These are phyloP conservation scores for Pyricularia sp. DNA, from an alignment of 2,329 filamentous ascomycete genomes.

Conservation along the genomic window DNA sequence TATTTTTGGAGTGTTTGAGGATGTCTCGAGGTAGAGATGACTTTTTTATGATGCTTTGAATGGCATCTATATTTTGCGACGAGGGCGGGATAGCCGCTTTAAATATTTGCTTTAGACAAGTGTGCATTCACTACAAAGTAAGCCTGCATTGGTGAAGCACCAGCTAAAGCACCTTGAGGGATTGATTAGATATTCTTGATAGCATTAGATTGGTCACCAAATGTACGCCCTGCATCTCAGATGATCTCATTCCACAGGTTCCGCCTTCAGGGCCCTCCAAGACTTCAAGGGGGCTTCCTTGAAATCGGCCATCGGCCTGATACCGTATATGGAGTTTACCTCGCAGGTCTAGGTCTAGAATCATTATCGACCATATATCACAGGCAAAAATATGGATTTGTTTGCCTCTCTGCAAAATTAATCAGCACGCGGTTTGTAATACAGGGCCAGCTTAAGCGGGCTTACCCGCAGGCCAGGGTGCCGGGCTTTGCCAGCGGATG, in stretches of 20 bases:
- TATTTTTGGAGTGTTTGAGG: not conserved
- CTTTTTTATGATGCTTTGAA: not conserved
- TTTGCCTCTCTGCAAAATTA: no score
- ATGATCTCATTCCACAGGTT: no score
- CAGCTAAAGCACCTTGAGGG: not conserved
- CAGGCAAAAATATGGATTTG: no score
- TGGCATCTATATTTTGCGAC: not conserved
- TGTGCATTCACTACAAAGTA: not conserved
- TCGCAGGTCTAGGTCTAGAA: no score
- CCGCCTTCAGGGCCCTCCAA: no score
- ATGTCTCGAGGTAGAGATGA: not conserved
- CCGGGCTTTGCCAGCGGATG: not conserved
- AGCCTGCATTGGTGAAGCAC: not conserved
- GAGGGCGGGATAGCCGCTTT: not conserved
- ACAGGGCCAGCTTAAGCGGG: no score
- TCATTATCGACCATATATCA: no score
- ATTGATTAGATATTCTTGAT: not conserved
- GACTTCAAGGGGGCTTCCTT: no score
- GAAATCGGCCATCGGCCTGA: no score
- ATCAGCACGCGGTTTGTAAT: no score
- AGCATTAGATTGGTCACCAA: not conserved
- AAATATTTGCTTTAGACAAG: not conserved
- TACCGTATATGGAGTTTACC: no score
- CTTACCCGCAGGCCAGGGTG: no score
- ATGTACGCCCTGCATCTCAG: not conserved